Evolutionary conservation across 2,329 filamentous ascomycete species (phyloP).

Genomic region (Apiospora saccharicola): DNA sequence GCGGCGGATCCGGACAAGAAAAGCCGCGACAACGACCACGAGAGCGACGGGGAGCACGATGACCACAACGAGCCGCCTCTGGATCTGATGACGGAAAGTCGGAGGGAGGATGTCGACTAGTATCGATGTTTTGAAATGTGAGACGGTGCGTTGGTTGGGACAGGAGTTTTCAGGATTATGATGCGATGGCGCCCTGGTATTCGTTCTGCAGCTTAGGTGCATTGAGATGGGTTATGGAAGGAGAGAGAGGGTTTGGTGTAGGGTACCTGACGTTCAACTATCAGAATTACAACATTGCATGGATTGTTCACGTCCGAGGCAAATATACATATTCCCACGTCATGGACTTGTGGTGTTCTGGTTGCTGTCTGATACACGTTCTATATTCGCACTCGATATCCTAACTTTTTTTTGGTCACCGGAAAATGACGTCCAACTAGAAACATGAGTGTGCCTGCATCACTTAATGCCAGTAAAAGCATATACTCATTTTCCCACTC

Average conservation of each 20-base stretch:
- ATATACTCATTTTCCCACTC: not conserved
- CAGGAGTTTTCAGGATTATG: not conserved
- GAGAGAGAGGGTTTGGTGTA: not conserved
- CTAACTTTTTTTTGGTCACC: too few species aligned
- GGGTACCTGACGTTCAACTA: not conserved
- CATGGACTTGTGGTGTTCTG: not conserved
- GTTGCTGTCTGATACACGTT: not conserved
- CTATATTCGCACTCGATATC: too few species aligned
- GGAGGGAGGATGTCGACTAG: constrained; percentile 31
- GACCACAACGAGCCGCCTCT: constrained; percentile 1
- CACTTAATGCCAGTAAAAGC: too few species aligned
- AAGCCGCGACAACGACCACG: constrained; percentile 22
- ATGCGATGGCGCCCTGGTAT: not conserved
- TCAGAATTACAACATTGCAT: not conserved
- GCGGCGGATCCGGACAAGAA: not conserved
- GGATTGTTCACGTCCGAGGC: not conserved
- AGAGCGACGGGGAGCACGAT: constrained; percentile 19
- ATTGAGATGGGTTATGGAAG: not conserved
- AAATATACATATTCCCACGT: not conserved
- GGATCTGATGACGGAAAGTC: constrained; percentile 34
- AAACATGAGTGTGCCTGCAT: too few species aligned
- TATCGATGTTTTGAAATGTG: constrained; percentile 23
- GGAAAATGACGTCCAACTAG: too few species aligned
- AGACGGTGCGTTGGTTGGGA: not conserved
- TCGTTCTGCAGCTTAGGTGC: not conserved